phyloP scores from a whole-genome alignment of 768 basidiomycete genomes.

The Termitomyces sp. region DNA sequence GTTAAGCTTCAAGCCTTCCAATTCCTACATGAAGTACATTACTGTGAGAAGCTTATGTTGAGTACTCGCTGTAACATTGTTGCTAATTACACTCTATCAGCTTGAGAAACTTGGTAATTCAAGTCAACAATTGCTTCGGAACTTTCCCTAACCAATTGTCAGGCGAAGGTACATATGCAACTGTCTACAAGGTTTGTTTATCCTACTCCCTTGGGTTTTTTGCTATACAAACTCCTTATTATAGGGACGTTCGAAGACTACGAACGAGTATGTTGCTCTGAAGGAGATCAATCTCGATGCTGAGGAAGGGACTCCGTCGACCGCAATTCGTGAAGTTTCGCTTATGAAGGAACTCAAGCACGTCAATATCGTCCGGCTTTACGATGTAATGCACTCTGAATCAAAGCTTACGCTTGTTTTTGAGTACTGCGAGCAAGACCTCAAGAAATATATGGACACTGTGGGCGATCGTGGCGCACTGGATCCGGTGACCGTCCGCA shows the following conservation, averaged over 20 bases:
- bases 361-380: slow-evolving; percentile 94
- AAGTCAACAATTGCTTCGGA: neutral
- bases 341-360: slow-evolving; percentile 99
- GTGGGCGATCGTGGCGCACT: slow-evolving; percentile 95
- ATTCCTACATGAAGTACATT: slow-evolving; percentile 42
- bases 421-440: slow-evolving; percentile 96
- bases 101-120: slow-evolving; percentile 80
- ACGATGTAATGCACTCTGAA: slow-evolving; percentile 99
- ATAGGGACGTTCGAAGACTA: slow-evolving; percentile 90
- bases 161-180: slow-evolving; percentile 94
- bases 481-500: slow-evolving; percentile 84
- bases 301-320: slow-evolving; percentile 97
- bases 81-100: slow-evolving; percentile 25
- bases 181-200: slow-evolving; percentile 83
- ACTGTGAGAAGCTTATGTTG: slow-evolving; percentile 30
- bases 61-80: neutral
- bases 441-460: slow-evolving; percentile 99
- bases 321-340: slow-evolving; percentile 97
- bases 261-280: slow-evolving; percentile 97
- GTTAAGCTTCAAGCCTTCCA: neutral
- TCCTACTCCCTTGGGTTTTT: neutral
- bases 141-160: slow-evolving; percentile 37
- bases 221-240: neutral
- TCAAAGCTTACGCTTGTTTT: slow-evolving; percentile 97
- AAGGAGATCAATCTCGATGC: slow-evolving; percentile 99